A percentile compares a stretch with the other conserved stretches of the same genome.
Conservation (phyloP, 495 filamentous ascomycete species). For the Talaromyces ruber region DNA sequence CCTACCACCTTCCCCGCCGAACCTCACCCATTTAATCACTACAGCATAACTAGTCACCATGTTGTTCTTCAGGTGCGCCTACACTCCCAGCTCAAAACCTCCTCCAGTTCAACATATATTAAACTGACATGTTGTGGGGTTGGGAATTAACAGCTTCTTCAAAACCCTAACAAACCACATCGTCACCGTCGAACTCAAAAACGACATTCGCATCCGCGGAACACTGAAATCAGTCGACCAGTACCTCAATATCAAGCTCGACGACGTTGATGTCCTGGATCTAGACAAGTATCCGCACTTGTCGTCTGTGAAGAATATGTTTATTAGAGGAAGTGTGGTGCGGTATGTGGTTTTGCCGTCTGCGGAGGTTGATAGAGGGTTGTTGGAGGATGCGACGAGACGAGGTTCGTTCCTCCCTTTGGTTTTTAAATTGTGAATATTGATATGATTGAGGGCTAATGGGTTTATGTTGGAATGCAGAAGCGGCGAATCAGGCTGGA, state of each 20-base stretch:
- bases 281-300: slow-evolving; percentile 89
- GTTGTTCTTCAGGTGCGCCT: slow-evolving; percentile 42
- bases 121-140: too few species aligned
- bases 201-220: slow-evolving; percentile 92
- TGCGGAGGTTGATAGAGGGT: slow-evolving; percentile 76
- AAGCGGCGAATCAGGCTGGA: slow-evolving; percentile 44
- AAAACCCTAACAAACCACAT: slow-evolving; percentile 97
- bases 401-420: slow-evolving; percentile 54
- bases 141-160: slow-evolving; percentile 69
- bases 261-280: slow-evolving; percentile 86
- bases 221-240: slow-evolving; percentile 95
- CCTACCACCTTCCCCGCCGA: background rate
- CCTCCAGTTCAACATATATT: too few species aligned
- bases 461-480: slow-evolving; percentile 13
- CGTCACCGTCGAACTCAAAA: slow-evolving; percentile 96
- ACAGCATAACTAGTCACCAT: slow-evolving; percentile 15
- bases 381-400: slow-evolving; percentile 93
- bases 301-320: slow-evolving; percentile 94
- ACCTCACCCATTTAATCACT: background rate
- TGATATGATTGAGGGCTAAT: background rate
- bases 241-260: slow-evolving; percentile 97
- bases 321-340: slow-evolving; percentile 93
- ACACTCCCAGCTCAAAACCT: background rate
- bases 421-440: background rate
- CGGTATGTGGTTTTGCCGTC: slow-evolving; percentile 89